Evolutionary conservation across 1,284 basidiomycete genomes (phyloP).

Genomic region (Apiotrichum siamense): DNA sequence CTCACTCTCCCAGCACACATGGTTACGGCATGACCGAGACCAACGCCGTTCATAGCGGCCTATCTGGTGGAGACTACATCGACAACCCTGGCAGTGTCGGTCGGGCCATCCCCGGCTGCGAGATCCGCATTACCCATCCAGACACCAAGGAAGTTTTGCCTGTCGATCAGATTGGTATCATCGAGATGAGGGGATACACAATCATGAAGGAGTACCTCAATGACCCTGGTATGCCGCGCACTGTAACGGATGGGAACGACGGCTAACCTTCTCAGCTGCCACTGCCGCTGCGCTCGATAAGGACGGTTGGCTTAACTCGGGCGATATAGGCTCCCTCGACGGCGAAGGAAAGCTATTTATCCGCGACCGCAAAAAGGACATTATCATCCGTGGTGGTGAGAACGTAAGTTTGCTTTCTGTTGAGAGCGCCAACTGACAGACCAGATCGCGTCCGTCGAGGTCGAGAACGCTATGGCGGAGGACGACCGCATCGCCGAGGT

Average conservation of each 20-base stretch:
- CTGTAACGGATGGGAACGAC: no score
- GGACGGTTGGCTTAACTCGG: slow-evolving; percentile 43
- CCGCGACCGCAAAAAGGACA: slow-evolving; percentile 34
- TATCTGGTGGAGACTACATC: slow-evolving; percentile 36
- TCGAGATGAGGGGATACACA: slow-evolving; percentile 34
- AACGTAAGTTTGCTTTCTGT: slow-evolving; percentile 35
- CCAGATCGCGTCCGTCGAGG: slow-evolving; percentile 30
- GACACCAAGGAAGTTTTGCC: slow-evolving; percentile 20
- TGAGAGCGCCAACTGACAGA: slow-evolving; percentile 35
- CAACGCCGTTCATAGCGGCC: slow-evolving; percentile 34
- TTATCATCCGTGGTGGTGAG: slow-evolving; percentile 44
- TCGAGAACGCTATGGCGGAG: slow-evolving; percentile 38
- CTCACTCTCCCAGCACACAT: slow-evolving; percentile 10
- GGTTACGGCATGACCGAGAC: slow-evolving; percentile 45
- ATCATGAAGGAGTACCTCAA: slow-evolving; percentile 34
- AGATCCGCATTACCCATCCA: slow-evolving; percentile 33
- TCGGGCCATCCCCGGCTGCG: slow-evolving; percentile 33
- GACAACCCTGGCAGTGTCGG: slow-evolving; percentile 15
- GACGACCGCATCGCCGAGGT: slow-evolving; percentile 32
- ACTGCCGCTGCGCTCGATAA: slow-evolving; percentile 26
- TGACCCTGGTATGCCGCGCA: not conserved
- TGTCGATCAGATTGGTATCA: slow-evolving; percentile 22
- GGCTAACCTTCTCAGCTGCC: slow-evolving; percentile 15
- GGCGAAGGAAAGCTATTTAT: slow-evolving; percentile 37
- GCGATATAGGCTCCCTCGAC: slow-evolving; percentile 35